These are phyloP conservation scores for Graphiopsis chlorocephala DNA, from an alignment of 2,329 filamentous ascomycete species.

Conservation along the genomic window DNA sequence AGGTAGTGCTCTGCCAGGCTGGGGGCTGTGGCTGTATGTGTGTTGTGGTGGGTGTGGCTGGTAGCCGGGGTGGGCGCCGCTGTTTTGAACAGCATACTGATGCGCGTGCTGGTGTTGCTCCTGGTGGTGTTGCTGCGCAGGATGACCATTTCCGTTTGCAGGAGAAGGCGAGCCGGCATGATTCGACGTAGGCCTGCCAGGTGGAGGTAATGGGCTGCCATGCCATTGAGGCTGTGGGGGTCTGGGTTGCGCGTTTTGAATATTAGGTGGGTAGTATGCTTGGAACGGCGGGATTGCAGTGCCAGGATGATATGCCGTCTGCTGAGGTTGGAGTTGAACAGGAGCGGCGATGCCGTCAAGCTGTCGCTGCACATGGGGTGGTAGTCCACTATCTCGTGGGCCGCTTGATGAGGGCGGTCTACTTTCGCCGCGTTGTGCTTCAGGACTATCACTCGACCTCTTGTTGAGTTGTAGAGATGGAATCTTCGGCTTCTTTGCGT, in stretches of 20 bases:
- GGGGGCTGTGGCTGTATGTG: not conserved
- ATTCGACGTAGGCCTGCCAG: constrained; percentile 20
- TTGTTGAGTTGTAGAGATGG: constrained; percentile 58
- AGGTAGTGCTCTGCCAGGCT: not conserved
- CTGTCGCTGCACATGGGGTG: constrained; percentile 28
- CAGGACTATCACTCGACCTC: constrained; percentile 25
- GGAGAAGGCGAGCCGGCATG: constrained; percentile 24
- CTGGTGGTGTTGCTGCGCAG: constrained; percentile 28
- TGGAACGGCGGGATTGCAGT: not conserved
- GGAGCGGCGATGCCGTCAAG: constrained; percentile 21
- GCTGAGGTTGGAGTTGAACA: constrained; percentile 9
- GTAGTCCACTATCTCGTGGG: constrained; percentile 19
- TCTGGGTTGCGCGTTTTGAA: constrained; percentile 16
- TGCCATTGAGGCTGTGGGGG: constrained; percentile 32
- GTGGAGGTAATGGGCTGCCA: constrained; percentile 26
- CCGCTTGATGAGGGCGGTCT: constrained; percentile 12
- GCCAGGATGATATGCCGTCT: not conserved
- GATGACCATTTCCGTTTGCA: constrained; percentile 23
- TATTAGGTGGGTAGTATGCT: constrained; percentile 10
- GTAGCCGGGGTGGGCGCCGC: constrained; percentile 26
- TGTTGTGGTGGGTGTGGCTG: constrained; percentile 1
- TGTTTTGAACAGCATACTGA: constrained; percentile 30
- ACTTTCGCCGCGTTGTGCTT: constrained; percentile 19
- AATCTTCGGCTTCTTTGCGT: constrained; percentile 60
- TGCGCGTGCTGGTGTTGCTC: constrained; percentile 53